Base-by-base conservation (phyloP, 495 filamentous ascomycete species). In the Acidiella bohemica region DNA sequence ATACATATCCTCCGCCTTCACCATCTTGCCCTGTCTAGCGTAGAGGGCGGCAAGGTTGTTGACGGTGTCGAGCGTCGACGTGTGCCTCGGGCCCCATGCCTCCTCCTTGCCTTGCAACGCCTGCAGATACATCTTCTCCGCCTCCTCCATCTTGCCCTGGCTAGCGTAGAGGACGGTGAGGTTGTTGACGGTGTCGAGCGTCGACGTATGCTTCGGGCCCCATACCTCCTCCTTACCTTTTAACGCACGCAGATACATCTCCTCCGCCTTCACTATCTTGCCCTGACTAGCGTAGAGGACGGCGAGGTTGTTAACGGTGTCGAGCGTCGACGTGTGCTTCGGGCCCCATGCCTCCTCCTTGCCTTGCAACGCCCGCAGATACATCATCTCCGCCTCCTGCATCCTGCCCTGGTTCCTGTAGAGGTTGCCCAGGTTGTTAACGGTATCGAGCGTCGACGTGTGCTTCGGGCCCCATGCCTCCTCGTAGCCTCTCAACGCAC, bases 261-360 rank as follows among this genome's bases (percentile, higher is more conserved):
- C 25, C 25, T 27, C 25, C 44, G 62, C 61, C 45, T 62, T 42
- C 10, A 43, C 32, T 12, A 58, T 37, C 48, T 57, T 60, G 30
- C 54, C 56, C 27, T 63, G 56, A 26, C 45, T 18, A 4, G 11
- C 22, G 38, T 46, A 50, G 34, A 39, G 16, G 9, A 29, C 41
- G 40, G 26, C 50, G 16, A 47, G 32, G 33, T 44, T 55, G 41
- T 40, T 53, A 27, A 66, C 41, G 28, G 56, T 66, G 9, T 35
- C 24, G 5, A 67, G 57, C 21, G 61, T 67, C 36, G 53, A 57
- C 38, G 45, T 47, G 46, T 66, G 66, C 44, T 67, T 51, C 37
- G 50, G 46, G 21, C 61, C 63, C n/a, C 58, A 43, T 22, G 46
- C 50, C 50, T 58, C 56, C 52, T 66, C 61, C 5, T 43, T 41